Evolutionary conservation across 441 rosid species (phyloP).

Genomic region (Syzygium malaccense): DNA sequence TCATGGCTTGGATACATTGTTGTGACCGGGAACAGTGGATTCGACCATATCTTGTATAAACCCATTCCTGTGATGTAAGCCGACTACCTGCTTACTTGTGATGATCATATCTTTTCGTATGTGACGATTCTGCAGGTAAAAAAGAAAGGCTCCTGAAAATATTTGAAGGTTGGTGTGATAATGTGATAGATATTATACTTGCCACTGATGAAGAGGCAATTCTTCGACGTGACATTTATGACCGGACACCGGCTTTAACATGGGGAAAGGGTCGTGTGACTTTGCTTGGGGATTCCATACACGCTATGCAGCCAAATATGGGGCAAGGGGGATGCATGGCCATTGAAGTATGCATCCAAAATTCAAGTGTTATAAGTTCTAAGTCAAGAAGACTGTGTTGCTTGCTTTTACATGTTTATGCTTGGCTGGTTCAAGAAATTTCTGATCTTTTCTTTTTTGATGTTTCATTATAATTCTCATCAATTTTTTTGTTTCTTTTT

Average conservation of each 20-base stretch:
- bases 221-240: constrained; percentile 86
- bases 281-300: constrained; percentile 85
- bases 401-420: not conserved
- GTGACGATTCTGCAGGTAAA: constrained; percentile 37
- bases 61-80: not conserved
- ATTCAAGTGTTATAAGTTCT: not conserved
- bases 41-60: not conserved
- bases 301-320: constrained; percentile 96
- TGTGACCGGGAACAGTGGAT: not conserved
- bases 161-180: constrained; percentile 91
- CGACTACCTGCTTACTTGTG: not conserved
- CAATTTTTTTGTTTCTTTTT: not conserved
- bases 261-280: constrained; percentile 97
- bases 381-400: not conserved
- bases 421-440: not conserved
- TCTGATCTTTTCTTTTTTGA: not conserved
- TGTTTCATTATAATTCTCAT: not conserved
- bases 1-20: not conserved
- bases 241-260: constrained; percentile 52
- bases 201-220: constrained; percentile 77
- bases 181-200: constrained; percentile 59
- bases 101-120: not conserved
- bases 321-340: constrained; percentile 99
- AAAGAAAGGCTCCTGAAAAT: constrained; percentile 73
- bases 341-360: constrained; percentile 50